Conservation (phyloP, 257 asterid genomes). For the Gardenia jasminoides region DNA sequence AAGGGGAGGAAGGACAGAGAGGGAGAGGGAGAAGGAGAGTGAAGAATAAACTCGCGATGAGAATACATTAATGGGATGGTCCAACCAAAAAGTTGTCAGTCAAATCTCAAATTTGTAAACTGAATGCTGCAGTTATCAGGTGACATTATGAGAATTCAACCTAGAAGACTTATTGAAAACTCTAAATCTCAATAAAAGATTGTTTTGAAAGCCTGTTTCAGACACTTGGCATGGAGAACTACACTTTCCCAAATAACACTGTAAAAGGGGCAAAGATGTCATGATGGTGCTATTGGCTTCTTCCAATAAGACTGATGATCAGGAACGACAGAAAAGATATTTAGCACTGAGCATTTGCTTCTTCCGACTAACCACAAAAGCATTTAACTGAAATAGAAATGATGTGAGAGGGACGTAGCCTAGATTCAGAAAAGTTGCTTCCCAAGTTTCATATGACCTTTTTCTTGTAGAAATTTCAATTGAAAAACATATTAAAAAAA, state of each 20-base stretch:
- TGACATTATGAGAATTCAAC: background rate
- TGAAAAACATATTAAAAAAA: background rate
- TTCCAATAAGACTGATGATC: background rate
- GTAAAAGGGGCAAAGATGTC: background rate
- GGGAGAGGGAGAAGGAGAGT: background rate
- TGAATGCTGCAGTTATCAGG: background rate
- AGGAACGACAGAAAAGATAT: background rate
- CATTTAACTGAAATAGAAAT: background rate
- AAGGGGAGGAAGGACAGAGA: background rate
- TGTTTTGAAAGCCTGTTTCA: background rate
- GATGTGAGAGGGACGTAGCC: background rate
- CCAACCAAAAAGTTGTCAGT: background rate
- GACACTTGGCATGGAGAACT: background rate
- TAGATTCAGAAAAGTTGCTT: background rate
- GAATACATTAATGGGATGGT: background rate
- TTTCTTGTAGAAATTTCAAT: background rate
- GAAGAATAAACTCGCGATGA: background rate
- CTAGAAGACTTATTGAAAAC: background rate
- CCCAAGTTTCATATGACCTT: background rate
- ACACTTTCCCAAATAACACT: background rate
- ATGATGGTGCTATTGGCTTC: background rate
- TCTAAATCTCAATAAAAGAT: background rate
- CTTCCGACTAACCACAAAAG: conserved; percentile 1
- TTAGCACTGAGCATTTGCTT: background rate
- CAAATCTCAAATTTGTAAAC: background rate